Conservation (phyloP, 108 stramenopile species). For the Nannochloropsis gaditana region DNA sequence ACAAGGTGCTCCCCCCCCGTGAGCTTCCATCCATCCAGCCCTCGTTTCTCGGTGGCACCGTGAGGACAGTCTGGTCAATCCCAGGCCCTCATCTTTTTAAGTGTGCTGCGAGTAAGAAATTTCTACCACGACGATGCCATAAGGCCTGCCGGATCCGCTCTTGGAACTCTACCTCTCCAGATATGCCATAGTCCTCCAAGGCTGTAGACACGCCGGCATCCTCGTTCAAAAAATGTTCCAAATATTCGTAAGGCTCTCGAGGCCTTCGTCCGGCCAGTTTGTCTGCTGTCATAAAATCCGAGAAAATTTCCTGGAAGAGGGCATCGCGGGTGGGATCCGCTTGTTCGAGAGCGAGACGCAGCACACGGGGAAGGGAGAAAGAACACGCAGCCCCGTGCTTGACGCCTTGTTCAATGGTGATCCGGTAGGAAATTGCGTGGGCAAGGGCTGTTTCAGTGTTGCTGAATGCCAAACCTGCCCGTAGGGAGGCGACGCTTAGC, state of each 20-base stretch:
- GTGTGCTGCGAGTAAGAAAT: not conserved
- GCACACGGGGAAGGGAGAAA: not conserved
- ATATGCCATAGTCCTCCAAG: not conserved
- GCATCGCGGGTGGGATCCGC: not conserved
- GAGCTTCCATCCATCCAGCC: too few species aligned
- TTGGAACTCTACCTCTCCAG: not conserved
- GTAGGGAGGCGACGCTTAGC: not conserved
- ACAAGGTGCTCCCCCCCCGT: too few species aligned
- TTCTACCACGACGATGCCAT: not conserved
- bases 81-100: not conserved
- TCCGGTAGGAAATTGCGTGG: not conserved
- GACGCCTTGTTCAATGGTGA: not conserved
- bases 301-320: not conserved
- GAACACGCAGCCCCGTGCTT: conserved; percentile 16
- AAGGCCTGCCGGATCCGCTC: not conserved
- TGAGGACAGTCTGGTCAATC: too few species aligned
- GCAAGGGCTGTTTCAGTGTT: not conserved
- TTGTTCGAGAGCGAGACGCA: not conserved
- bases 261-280: not conserved
- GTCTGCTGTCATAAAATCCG: not conserved
- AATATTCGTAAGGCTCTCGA: not conserved
- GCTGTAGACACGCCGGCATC: not conserved
- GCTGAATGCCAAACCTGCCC: not conserved
- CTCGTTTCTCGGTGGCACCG: too few species aligned
- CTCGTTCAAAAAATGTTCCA: not conserved